Conservation (phyloP, 352 stramenopile genomes). For the Phytophthora foliorum region DNA sequence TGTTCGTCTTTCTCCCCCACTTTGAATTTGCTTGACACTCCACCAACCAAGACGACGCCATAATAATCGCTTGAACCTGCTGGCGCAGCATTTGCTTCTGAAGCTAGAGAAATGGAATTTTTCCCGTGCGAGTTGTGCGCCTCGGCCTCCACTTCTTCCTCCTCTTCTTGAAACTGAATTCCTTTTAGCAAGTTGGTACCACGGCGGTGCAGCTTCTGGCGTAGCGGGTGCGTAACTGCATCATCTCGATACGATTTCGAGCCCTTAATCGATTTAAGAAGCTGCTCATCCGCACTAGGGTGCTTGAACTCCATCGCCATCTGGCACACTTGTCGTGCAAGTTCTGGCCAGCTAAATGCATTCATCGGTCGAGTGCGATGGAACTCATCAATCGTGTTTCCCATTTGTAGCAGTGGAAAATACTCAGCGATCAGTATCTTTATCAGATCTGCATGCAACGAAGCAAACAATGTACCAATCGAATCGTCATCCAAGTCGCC, state of each 20-base stretch:
- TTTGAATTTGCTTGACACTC: constrained; percentile 46
- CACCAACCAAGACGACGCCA: constrained; percentile 56
- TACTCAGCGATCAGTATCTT: constrained; percentile 68
- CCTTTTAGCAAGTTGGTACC: constrained; percentile 62
- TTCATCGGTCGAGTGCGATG: constrained; percentile 81
- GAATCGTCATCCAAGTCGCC: constrained; percentile 62
- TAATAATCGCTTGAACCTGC: constrained; percentile 49
- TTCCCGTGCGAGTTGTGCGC: constrained; percentile 14
- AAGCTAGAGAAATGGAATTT: constrained; percentile 21
- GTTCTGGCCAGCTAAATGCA: constrained; percentile 82
- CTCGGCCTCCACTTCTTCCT: constrained; percentile 30
- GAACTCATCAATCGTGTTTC: constrained; percentile 77
- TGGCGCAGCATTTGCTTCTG: constrained; percentile 23
- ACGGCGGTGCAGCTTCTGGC: constrained; percentile 49
- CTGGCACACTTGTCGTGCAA: constrained; percentile 78
- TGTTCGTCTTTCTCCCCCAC: constrained; percentile 50
- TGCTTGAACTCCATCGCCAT: constrained; percentile 80
- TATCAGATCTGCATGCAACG: constrained; percentile 63
- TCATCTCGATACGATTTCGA: constrained; percentile 81
- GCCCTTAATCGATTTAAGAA: constrained; percentile 82
- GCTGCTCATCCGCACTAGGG: constrained; percentile 71
- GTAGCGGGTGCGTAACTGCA: constrained; percentile 61
- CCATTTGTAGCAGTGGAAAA: constrained; percentile 77
- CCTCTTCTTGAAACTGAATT: constrained; percentile 59
- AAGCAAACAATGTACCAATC: constrained; percentile 53